These are phyloP conservation scores for Biscogniauxia mediterranea DNA, from an alignment of 2,329 filamentous ascomycete genomes.

Conservation along the genomic window DNA sequence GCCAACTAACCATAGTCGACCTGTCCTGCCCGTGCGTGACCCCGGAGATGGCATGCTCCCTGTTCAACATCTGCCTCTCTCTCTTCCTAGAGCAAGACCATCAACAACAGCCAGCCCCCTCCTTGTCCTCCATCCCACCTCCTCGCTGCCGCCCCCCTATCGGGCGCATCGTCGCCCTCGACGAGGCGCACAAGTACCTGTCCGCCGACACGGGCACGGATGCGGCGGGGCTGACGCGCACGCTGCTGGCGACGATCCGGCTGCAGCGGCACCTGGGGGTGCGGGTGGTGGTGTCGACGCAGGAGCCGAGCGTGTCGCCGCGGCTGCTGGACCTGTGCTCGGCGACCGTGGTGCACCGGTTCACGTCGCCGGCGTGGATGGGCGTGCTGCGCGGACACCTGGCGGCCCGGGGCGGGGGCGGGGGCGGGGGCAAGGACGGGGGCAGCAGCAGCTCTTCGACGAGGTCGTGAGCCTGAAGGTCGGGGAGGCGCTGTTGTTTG, in stretches of 20 bases:
- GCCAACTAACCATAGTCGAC: constrained; percentile 65
- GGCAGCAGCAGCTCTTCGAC: constrained; percentile 36
- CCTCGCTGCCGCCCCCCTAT: constrained; percentile 21
- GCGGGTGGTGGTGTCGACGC: constrained; percentile 70
- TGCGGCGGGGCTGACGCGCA: constrained; percentile 58
- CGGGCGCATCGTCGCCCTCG: constrained; percentile 65
- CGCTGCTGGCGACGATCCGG: constrained; percentile 62
- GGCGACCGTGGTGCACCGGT: constrained; percentile 70
- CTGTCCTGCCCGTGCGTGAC: constrained; percentile 71
- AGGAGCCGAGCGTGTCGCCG: constrained; percentile 71
- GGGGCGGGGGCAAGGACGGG: background rate
- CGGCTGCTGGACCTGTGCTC: constrained; percentile 69
- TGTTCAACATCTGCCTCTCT: constrained; percentile 71
- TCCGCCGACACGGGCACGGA: constrained; percentile 40
- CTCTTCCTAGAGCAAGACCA: constrained; percentile 58
- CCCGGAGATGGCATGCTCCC: constrained; percentile 61
- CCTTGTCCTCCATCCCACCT: too few relatives aligned
- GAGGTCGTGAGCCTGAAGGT: constrained; percentile 42
- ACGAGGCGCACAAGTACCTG: constrained; percentile 80
- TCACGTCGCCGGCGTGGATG: constrained; percentile 46
- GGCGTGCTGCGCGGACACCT: background rate
- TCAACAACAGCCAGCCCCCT: too few relatives aligned
- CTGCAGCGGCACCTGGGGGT: constrained; percentile 68
- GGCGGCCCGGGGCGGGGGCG: too few relatives aligned
- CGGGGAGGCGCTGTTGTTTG: constrained; percentile 48